phyloP scores from a whole-genome alignment of 345 rosid genomes.

The Melastoma malabathricum region DNA sequence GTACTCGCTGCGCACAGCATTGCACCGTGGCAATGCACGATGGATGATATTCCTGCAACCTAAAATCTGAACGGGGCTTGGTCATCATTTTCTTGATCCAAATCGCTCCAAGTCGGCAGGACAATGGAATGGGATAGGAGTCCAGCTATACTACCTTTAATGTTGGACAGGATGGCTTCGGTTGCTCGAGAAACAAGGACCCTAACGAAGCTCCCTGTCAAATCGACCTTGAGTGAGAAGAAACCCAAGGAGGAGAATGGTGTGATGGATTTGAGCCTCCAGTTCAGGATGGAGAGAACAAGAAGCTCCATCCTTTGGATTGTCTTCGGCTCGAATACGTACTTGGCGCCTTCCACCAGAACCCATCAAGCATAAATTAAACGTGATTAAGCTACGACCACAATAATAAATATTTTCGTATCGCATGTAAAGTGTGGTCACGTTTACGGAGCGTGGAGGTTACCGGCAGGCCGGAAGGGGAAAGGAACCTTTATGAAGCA shows the following conservation, averaged over 20 bases:
- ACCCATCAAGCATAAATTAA: too few relatives aligned
- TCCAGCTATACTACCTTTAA: slow-evolving; percentile 38
- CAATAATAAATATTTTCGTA: too few relatives aligned
- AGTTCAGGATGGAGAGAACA: slow-evolving; percentile 37
- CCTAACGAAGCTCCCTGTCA: slow-evolving; percentile 43
- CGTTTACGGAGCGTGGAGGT: too few relatives aligned
- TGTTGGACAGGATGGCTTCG: slow-evolving; percentile 60
- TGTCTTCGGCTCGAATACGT: slow-evolving; percentile 34
- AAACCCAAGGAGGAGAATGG: slow-evolving; percentile 53
- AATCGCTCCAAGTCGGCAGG: too few relatives aligned
- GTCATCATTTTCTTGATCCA: too few relatives aligned
- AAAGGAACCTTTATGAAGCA: slow-evolving; percentile 50
- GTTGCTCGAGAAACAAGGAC: slow-evolving; percentile 58
- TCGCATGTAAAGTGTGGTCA: too few relatives aligned
- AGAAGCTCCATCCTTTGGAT: slow-evolving; percentile 68
- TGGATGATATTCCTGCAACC: slow-evolving; percentile 76
- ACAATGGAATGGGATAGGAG: too few relatives aligned
- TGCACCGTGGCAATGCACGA: slow-evolving; percentile 89
- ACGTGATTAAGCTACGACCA: too few relatives aligned
- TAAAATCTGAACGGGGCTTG: slow-evolving; percentile 37
- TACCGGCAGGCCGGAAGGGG: slow-evolving; percentile 76
- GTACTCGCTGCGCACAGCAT: slow-evolving; percentile 76
- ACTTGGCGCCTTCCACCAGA: slow-evolving; percentile 39
- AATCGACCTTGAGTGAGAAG: slow-evolving; percentile 83
- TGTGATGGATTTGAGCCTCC: slow-evolving; percentile 48